Base-by-base conservation (phyloP, 140 eudicot species). In the Anethum foeniculum region DNA sequence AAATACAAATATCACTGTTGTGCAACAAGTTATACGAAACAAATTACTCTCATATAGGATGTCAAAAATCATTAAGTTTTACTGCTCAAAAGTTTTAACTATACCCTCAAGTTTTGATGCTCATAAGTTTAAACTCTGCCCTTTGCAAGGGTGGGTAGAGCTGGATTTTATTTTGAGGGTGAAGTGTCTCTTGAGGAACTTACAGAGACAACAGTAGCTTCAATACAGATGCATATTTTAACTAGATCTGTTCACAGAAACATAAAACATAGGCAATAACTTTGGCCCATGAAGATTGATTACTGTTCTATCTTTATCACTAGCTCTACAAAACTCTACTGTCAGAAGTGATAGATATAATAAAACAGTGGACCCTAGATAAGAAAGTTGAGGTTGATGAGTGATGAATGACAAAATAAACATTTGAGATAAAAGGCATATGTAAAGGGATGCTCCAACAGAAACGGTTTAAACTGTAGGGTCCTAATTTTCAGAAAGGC, bases 401-500 rank as follows among this genome's bases (percentile, higher is more conserved):
- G 54, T 74, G 58, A 43, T 74, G 77, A 74, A 74, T 41, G 52
- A 43, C 77, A 43, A 38, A 44, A 74, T n/a, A 74, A 74, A 74
- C 54, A 74, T 21, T 41, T 74, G 34, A 12, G 48, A n/a, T 9
- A 73, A 43, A 43, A 34, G 76, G 46, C 76, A 19, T 71, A 34
- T 71, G n/a, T 71, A 71, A 71, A 74, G 77, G 56, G 56, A 74
- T 74, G 72, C 81, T 62, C 68, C 54, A 56, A 78, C 52, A 46
- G 47, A 64, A 79, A 13, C 74, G 43, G 81, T 71, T 79, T 25
- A 32, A 27, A 79, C 51, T 39, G 77, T 65, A 32, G 75, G 81
- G 75, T 60, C 81, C 81, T 32, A 39, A n/a, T 21, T 7, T 77
- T 58, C 73, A 78, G 81, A 78, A 79, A 32, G 51, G 58, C 81